phyloP scores from a whole-genome alignment of 2,329 filamentous ascomycete genomes.

The Aciculosporium take region DNA sequence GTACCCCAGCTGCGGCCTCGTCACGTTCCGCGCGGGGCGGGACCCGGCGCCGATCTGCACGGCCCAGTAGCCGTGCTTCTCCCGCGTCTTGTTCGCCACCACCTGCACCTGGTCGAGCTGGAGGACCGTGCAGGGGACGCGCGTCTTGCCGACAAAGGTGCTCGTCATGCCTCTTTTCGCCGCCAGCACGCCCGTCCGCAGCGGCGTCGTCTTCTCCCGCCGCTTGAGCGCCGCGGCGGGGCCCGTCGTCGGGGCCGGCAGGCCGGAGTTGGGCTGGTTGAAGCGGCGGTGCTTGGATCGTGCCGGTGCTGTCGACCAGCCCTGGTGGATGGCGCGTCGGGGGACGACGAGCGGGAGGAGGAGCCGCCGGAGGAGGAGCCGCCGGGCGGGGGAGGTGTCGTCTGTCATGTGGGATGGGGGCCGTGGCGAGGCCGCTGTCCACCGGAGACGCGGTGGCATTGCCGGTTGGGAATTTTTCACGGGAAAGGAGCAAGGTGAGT shows the following conservation, averaged over 20 bases:
- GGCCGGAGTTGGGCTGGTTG: constrained; percentile 42
- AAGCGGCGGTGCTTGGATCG: constrained; percentile 42
- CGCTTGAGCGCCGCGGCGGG: constrained; percentile 47
- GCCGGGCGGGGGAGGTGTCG: constrained; percentile 15
- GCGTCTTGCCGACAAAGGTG: constrained; percentile 64
- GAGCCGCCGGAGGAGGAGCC: constrained; percentile 28
- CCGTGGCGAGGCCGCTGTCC: constrained; percentile 29
- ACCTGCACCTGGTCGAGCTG: constrained; percentile 90
- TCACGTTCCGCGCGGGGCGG: constrained; percentile 60
- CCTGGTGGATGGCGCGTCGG: constrained; percentile 39
- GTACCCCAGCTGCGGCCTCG: constrained; percentile 74
- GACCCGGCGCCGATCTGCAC: constrained; percentile 76
- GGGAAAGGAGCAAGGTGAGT: no score
- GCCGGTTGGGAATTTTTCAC: constrained; percentile 3
- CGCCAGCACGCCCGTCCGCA: constrained; percentile 69
- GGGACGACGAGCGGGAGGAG: constrained; percentile 32
- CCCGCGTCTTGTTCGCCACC: constrained; percentile 67
- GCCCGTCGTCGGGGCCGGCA: constrained; percentile 41
- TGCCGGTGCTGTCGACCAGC: constrained; percentile 43
- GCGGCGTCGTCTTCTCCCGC: constrained; percentile 41
- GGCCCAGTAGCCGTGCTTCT: constrained; percentile 79
- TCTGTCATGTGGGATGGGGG: constrained; percentile 16
- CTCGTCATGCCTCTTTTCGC: constrained; percentile 95
- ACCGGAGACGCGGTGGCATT: constrained; percentile 33
- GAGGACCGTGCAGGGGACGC: constrained; percentile 79